Percentiles rank a stretch among this genome's conserved stretches.
Conservation (phyloP, 2,329 filamentous ascomycete genomes). For the Alternaria hordeiaustralica region DNA sequence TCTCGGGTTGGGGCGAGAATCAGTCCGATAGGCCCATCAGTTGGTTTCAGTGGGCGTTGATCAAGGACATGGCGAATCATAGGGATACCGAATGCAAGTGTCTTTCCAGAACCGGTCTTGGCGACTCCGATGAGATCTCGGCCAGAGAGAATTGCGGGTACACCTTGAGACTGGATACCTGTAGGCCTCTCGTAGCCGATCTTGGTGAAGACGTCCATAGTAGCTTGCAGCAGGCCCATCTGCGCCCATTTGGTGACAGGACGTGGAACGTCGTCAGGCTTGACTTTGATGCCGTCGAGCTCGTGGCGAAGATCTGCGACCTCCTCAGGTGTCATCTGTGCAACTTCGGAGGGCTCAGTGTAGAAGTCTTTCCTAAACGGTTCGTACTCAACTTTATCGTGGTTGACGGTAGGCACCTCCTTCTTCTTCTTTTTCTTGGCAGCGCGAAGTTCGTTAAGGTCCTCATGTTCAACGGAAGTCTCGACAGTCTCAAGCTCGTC, state of each 20-base stretch:
- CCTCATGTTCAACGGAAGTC: conserved; percentile 68
- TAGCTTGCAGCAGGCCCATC: conserved; percentile 86
- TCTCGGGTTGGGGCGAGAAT: conserved; percentile 96
- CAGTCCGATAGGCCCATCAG: conserved; percentile 85
- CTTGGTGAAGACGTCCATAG: conserved; percentile 81
- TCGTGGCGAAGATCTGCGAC: conserved; percentile 81
- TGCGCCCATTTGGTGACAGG: conserved; percentile 97
- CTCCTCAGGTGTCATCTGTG: conserved; percentile 83
- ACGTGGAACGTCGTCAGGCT: conserved; percentile 78
- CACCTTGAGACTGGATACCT: conserved; percentile 91
- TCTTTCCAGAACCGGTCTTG: conserved; percentile 98
- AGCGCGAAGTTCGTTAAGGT: conserved; percentile 58
- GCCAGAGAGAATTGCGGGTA: conserved; percentile 94
- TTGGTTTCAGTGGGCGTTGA: conserved; percentile 78
- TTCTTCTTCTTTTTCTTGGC: conserved; percentile 89
- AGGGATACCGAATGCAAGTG: conserved; percentile 89
- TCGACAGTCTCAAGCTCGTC: conserved; percentile 77
- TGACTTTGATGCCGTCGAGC: conserved; percentile 92
- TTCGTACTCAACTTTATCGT: conserved; percentile 83
- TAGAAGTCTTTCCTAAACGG: conserved; percentile 95
- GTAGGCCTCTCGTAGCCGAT: conserved; percentile 89
- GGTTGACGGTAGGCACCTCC: conserved; percentile 87
- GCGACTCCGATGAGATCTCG: conserved; percentile 95
- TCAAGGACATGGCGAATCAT: conserved; percentile 99
- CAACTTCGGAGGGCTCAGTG: conserved; percentile 83